Percentiles rank a stretch among this genome's conserved stretches.
These are phyloP conservation scores for Fraxinus pennsylvanica DNA, from an alignment of 257 asterid species.

Conservation along the genomic window DNA sequence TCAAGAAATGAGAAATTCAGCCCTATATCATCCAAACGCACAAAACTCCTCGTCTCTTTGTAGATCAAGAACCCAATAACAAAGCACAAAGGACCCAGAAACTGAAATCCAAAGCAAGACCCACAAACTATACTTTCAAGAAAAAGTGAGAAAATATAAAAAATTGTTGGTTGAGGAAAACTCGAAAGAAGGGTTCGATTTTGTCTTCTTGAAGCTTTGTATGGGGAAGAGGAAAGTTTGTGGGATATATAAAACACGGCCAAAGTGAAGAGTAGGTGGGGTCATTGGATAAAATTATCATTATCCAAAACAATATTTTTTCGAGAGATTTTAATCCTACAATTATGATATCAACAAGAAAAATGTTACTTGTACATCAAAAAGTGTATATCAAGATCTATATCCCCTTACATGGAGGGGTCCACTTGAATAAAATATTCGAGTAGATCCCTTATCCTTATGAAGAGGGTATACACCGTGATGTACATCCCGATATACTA, in stretches of 20 bases:
- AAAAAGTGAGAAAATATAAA: conserved; percentile 10
- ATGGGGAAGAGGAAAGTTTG: conserved; percentile 10
- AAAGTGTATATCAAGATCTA: too few relatives aligned
- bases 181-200: conserved; percentile 25
- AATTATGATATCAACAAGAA: conserved; percentile 14
- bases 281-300: conserved; percentile 24
- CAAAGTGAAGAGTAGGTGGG: conserved; percentile 34
- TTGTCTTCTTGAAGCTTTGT: conserved; percentile 27
- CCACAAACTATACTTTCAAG: neutral
- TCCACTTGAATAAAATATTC: too few relatives aligned
- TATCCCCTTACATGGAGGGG: too few relatives aligned
- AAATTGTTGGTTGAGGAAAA: conserved; percentile 24
- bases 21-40: neutral
- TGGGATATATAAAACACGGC: conserved; percentile 18
- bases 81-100: conserved; percentile 15
- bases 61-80: neutral
- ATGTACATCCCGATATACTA: too few relatives aligned
- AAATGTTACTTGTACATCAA: too few relatives aligned
- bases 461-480: too few relatives aligned
- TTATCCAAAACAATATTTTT: conserved; percentile 43
- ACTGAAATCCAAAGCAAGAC: conserved; percentile 13
- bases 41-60: neutral
- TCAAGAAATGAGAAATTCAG: neutral
- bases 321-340: neutral
- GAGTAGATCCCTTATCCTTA: too few relatives aligned